Evolutionary conservation across 352 stramenopile genomes (phyloP).

Genomic region (Globisporangium ultimum): DNA sequence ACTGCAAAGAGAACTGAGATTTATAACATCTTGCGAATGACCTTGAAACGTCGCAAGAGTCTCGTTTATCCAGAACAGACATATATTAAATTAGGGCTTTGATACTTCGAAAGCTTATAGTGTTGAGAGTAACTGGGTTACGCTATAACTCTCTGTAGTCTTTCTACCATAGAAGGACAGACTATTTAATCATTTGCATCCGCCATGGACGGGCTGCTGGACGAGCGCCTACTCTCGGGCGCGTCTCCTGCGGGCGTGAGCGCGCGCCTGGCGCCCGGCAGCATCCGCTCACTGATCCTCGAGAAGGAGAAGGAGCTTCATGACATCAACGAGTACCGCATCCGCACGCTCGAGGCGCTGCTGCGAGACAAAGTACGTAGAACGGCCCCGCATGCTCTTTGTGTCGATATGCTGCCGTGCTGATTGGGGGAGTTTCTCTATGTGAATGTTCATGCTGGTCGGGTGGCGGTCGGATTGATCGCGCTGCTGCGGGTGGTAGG

Average conservation of each 20-base stretch:
- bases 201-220: constrained; percentile 8
- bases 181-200: background rate
- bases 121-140: no score
- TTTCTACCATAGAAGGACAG: no score
- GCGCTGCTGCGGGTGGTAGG: constrained; percentile 18
- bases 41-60: no score
- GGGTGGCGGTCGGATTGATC: background rate
- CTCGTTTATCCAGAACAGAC: no score
- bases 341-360: constrained; percentile 73
- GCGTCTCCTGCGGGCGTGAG: background rate
- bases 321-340: constrained; percentile 91
- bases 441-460: background rate
- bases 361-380: constrained; percentile 63
- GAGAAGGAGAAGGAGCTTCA: constrained; percentile 91
- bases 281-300: constrained; percentile 86
- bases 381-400: no score
- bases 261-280: constrained; percentile 40
- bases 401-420: no score
- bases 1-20: no score
- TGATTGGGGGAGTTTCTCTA: no score
- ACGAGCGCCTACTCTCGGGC: constrained; percentile 9
- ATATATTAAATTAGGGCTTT: no score
- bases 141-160: no score
- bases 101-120: no score
- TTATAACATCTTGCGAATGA: no score